Percentiles rank a stretch among this genome's conserved stretches.
Evolutionary conservation across 2,329 filamentous ascomycete species (phyloP).

Genomic region (Stagonosporopsis cucurbitacearum): DNA sequence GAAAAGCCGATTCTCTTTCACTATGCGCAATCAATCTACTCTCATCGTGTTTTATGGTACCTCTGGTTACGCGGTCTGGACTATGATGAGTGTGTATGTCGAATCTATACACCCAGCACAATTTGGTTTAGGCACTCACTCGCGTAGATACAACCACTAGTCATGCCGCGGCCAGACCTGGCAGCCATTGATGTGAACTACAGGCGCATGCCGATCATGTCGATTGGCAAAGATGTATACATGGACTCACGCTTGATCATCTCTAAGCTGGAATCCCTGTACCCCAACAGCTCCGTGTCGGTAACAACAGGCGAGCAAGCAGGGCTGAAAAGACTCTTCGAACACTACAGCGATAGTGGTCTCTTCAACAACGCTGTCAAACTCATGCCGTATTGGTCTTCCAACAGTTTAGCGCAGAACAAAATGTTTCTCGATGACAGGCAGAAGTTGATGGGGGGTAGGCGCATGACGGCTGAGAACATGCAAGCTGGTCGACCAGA

Average conservation of each 20-base stretch:
- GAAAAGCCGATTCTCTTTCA: conserved; percentile 68
- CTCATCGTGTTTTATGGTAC: conserved; percentile 70
- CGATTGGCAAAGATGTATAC: conserved; percentile 42
- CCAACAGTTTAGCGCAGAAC: conserved; percentile 62
- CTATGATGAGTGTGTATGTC: conserved; percentile 70
- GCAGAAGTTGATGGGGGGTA: conserved; percentile 52
- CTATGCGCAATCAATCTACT: conserved; percentile 70
- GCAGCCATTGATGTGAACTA: conserved; percentile 45
- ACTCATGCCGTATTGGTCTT: conserved; percentile 64
- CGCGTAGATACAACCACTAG: conserved; percentile 63
- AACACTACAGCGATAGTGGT: conserved; percentile 62
- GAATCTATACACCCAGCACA: too few relatives aligned
- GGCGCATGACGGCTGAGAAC: conserved; percentile 49
- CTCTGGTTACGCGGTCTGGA: conserved; percentile 69
- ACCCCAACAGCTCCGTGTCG: conserved; percentile 23
- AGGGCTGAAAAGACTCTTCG: conserved; percentile 63
- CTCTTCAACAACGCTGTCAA: conserved; percentile 62
- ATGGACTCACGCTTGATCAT: conserved; percentile 44
- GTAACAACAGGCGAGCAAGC: conserved; percentile 43
- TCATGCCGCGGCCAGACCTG: conserved; percentile 42
- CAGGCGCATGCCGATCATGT: conserved; percentile 45
- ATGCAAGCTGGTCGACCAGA: conserved; percentile 59
- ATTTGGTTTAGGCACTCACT: background rate
- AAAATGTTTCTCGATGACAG: conserved; percentile 66
- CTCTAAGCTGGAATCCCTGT: conserved; percentile 36